Conservation (phyloP, 257 asterid genomes). For the Thymus mandschuricus region DNA sequence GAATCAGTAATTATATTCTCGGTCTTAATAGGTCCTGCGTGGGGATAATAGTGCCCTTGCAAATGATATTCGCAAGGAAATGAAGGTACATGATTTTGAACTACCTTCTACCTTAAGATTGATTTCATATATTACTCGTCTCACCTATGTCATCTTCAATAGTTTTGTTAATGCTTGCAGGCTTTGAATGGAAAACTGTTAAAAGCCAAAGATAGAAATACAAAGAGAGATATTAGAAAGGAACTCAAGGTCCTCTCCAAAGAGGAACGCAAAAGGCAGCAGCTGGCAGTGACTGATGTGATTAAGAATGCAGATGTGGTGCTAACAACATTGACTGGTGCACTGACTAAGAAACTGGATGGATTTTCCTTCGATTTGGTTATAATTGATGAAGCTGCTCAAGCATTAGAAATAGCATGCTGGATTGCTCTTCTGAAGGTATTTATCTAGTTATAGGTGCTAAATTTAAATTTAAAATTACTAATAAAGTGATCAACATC, state of each 20-base stretch:
- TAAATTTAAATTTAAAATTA: slow-evolving; percentile 11
- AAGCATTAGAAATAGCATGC: slow-evolving; percentile 96
- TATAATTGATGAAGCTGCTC: slow-evolving; percentile 98
- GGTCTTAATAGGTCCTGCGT: slow-evolving; percentile 68
- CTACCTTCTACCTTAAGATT: slow-evolving; percentile 11
- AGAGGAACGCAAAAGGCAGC: slow-evolving; percentile 98
- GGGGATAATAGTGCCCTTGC: slow-evolving; percentile 98
- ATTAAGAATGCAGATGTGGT: slow-evolving; percentile 82
- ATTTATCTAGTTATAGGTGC: slow-evolving; percentile 32
- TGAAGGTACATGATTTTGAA: slow-evolving; percentile 59
- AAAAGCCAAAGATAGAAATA: slow-evolving; percentile 85
- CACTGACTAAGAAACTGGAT: slow-evolving; percentile 73
- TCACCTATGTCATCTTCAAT: slow-evolving; percentile 17
- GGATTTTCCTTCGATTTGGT: slow-evolving; percentile 79
- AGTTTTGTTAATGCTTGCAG: slow-evolving; percentile 43
- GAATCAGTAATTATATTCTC: slow-evolving; percentile 21
- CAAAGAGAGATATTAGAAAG: slow-evolving; percentile 82
- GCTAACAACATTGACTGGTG: slow-evolving; percentile 92
- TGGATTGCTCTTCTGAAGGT: slow-evolving; percentile 99
- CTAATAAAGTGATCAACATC: slow-evolving; percentile 17
- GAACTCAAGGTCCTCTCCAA: slow-evolving; percentile 86
- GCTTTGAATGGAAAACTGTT: slow-evolving; percentile 80
- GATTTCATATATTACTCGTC: slow-evolving; percentile 1
- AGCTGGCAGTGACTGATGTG: slow-evolving; percentile 95
- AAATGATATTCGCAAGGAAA: slow-evolving; percentile 96